Base-by-base conservation (phyloP, 345 rosid species). In the Gossypium mustelinum region DNA sequence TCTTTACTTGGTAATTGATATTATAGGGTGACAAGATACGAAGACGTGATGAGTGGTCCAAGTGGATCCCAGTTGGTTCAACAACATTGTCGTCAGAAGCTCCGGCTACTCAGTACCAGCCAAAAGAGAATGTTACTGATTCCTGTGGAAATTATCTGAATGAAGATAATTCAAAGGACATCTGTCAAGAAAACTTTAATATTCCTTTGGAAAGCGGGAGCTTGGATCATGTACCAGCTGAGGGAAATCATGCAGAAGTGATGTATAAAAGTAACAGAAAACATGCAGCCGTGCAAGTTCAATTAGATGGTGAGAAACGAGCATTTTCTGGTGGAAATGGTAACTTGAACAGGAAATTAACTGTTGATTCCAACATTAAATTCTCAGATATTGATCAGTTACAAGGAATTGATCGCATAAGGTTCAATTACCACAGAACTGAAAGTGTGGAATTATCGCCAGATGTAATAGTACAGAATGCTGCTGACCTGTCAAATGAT, bases 21-120 rank as follows among this genome's bases (percentile, higher is more conserved):
- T 70, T 76, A 65, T 66, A 95, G 99, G 97, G 84, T 76, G 89
- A 90, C 79, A 87, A 86, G 81, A 76, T 96, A 77, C 88, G 98
- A 47, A 91, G 83, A 81, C 88, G 86, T 25, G 85, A 86, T 75
- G 89, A 83, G 48, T 93, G 98, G 98, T 82, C 84, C 72, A 88
- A 88, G 82, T 96, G 98, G 98, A 80, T 85, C 79, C 85, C 82
- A 45, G 76, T 79, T 76, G 70, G 82, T 57, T 57, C 50, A 50
- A 78, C 81, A 64, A 63, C 72, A 34, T 34, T 56, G 48, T 50
- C 75, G 2, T 72, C 82, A 16, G 76, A 86, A 77, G 78, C 77
- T 80, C 83, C 77, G 73, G 79, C 68, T 68, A 77, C 86, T 6
- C 80, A 76, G 77, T 81, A 70, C 72, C 85, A 85, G 81, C 45